Evolutionary conservation across 23 red algal species (phyloP).

Genomic region (Chondrus crispus): DNA sequence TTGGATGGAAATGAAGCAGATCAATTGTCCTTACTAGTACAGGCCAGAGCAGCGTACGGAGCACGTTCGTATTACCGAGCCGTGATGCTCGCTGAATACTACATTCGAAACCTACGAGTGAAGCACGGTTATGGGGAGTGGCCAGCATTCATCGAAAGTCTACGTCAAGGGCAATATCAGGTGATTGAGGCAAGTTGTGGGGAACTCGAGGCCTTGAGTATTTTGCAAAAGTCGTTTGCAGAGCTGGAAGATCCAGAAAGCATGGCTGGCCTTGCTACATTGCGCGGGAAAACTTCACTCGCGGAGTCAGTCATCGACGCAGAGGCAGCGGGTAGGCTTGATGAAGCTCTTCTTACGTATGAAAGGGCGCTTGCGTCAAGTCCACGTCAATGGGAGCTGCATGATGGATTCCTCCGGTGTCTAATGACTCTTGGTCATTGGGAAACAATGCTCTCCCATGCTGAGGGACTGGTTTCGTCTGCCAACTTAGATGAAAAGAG

Average conservation of each 20-base stretch:
- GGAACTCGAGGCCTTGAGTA: neutral
- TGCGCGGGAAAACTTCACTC: constrained; percentile 33
- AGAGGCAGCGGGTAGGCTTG: constrained; percentile 54
- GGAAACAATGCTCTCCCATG: constrained; percentile 78
- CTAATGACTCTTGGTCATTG: constrained; percentile 74
- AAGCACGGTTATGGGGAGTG: constrained; percentile 4
- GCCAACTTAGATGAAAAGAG: neutral
- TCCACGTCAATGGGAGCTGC: neutral
- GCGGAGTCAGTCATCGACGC: constrained; percentile 66
- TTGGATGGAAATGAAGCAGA: neutral
- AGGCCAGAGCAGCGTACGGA: constrained; percentile 59
- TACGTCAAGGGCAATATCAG: neutral
- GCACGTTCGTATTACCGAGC: constrained; percentile 63
- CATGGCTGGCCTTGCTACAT: constrained; percentile 57
- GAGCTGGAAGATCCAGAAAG: constrained; percentile 63
- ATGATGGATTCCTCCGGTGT: constrained; percentile 73
- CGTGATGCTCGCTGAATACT: constrained; percentile 68
- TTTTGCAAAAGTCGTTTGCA: constrained; percentile 60
- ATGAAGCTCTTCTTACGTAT: constrained; percentile 68
- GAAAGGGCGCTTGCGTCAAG: constrained; percentile 56
- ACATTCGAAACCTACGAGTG: constrained; percentile 26
- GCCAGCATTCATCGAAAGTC: constrained; percentile 25
- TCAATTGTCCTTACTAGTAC: constrained; percentile 15
- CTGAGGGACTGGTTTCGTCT: constrained; percentile 42
- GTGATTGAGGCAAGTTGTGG: constrained; percentile 16